Evolutionary conservation across 2,329 filamentous ascomycete species (phyloP), one percentile per base, ranked within the genome.

Genomic region (Periconia digitata): DNA sequence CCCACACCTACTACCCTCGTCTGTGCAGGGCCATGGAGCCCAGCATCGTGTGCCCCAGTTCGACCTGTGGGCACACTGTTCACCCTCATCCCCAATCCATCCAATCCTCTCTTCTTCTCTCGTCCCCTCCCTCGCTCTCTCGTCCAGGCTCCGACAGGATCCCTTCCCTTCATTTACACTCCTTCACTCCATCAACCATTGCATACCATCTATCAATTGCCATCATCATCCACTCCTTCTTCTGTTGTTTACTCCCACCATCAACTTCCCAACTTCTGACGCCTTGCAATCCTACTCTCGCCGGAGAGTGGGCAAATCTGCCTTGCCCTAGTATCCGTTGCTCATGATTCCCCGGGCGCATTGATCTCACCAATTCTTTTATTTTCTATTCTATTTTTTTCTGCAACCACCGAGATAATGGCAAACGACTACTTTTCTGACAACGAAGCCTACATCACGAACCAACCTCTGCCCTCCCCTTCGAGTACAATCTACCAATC

Each of bases 401-500:
- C n/a, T n/a, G n/a, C 27, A 32, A 4, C 27, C 27, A 5, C 23
- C 16, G 15, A 24, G 43, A 67, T 36, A 8, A 71, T 71, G 67
- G 54, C 66, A 43, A 69, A 60, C 55, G 76, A 77, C 47, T 78
- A 78, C 60, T 78, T 77, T 54, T 74, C 70, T 44, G 74, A 78
- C 40, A 72, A 74, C 45, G 70, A 74, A 51, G 62, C 55, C 63
- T 74, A 63, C 62, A 59, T 63, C 40, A 59, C 47, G 45, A 66
- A 54, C 77, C 82, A 59, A 15, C 64, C 68, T 76, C 82, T 91
- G 49, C 86, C 90, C 23, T 86, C 87, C 29, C 85, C 89, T 10
- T 79, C 81, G 29, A 85, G 87, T 55, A 87, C 87, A 21, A 86
- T 87, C 17, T 89, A 89, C 61, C 80, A 86, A 59, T 72, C 74